Evolutionary conservation across 2,329 filamentous ascomycete genomes (phyloP), one percentile per base, ranked within the genome.

Genomic region (Nakataea oryzae): DNA sequence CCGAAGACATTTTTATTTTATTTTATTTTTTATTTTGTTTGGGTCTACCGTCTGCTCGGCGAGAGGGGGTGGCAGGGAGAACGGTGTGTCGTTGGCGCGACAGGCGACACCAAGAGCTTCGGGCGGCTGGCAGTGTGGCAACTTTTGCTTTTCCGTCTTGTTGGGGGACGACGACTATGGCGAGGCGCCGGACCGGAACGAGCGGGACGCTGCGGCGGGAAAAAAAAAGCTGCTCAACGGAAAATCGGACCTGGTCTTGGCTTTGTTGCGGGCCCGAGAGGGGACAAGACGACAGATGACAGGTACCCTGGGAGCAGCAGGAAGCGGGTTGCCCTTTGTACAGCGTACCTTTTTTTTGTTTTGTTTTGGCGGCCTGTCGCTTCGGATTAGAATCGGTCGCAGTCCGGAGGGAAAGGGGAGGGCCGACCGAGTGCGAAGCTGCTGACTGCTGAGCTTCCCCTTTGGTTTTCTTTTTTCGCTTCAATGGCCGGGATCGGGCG

Each of bases 1-100:
- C 75, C 67, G 79, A 74, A 65, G 78, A 75, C 74, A 80, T 81
- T 34, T 54, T 60, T 29, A 14, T 28, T 9, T 55, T 24, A n/a
- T 50, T 5, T 32, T 32, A 12, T 3, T 50, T 12, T 41, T 13
- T n/a, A n/a, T n/a, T 41, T 41, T 21, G 3, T 7, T 21, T 21
- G 41, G 14, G 41, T 21, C 9, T 9, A 9, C 13, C 30, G 21
- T 50, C 41, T 50, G n/a, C 17, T n/a, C 41, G 17, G 41, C 41
- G 41, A 32, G 30, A 32, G 30, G 9, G 30, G 30, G 30, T 11
- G 6, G n/a, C 7, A 47, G 17, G 6, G 17, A 21, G 17, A 7
- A 1, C 2, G 17, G 41, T 47, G 5, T 47, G 41, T n/a, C 21
- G 34, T 47, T 2, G 6, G 34, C 7, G 14, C 3, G 14, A 17